Base-by-base conservation (phyloP, 257 asterid genomes). In the Cruciata laevipes region DNA sequence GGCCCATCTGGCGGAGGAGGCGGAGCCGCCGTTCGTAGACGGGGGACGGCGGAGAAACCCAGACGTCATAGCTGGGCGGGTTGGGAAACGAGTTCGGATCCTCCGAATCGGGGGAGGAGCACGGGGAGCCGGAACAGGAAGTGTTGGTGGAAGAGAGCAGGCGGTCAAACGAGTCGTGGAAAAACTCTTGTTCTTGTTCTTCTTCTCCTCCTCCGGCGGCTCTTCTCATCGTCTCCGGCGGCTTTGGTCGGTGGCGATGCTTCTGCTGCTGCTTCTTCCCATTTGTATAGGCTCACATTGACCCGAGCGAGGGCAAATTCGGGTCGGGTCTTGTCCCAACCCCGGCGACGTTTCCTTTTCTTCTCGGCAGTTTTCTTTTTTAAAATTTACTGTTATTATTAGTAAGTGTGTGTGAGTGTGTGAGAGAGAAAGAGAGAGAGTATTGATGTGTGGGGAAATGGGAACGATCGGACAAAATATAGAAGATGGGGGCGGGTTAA, bases 21-120 rank as follows among this genome's bases (percentile, higher is more conserved):
- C 80, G 83, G 55, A 84, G 53, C 31, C 98, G 97, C 56, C 98
- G 96, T 82, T 89, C 90, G 67, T 88, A 88, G 73, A 93, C 89
- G 27, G 98, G 90, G 56, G 87, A 80, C 12, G 98, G 98, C 67
- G 77, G 85, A 66, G 97, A 89, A 83, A 82, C 83, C 98, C 98
- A 93, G 37, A 93, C 97, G 77, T 89, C 97, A 75, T 89, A 92
- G 83, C 82, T 86, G 9, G 67, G 77, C 27, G 84, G 62, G 68
- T 55, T 67, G 3, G 74, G 75, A 59, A 20, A 49, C 10, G 76
- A 61, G 68, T 69, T 79, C 85, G 37, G 73, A 14, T 81, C 87
- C 16, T 87, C 94, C 6, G 83, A 79, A 20, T 83, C 89, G 10
- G 94, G 84, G 10, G 81, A 33, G 5, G 66, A 52, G 42, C 81